Base-by-base conservation (phyloP, 306 rosid genomes). In the Hylodesmum podocarpum region DNA sequence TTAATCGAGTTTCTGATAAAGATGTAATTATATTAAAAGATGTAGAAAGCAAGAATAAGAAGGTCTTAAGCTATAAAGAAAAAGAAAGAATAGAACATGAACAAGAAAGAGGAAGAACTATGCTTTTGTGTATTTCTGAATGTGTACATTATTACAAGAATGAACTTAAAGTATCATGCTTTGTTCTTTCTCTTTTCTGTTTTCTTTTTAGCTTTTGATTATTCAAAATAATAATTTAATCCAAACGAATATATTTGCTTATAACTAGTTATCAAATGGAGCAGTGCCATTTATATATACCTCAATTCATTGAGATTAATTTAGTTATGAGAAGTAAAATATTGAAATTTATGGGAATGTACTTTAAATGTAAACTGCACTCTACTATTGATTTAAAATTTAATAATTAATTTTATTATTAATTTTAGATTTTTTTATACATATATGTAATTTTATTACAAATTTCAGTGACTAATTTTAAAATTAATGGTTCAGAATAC, bases 11-110 rank as follows among this genome's bases (percentile, higher is more conserved):
- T 49, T 49, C 27, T 57, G 16, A 40, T 49, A 81, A 61, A 18
- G 70, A 68, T 27, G 66, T 21, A 8, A 28, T 9, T 24, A 41
- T n/a, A 47, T 31, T 67, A 51, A 66, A 73, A 74, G 43, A 49
- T 73, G 63, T 44, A 39, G 40, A 67, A 72, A 83, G 70, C 57
- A 54, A 6, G 14, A 79, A 72, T 19, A 16, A 46, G 49, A 3
- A 51, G 33, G 36, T 16, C 34, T 50, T 13, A 29, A 51, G 75
- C 61, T 70, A 66, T 47, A 63, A 70, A 11, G 64, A 39, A 14
- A 69, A 53, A 51, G 49, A 22, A 40, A 39, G 66, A 58, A 58
- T 2, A 22, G 18, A 63, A 9, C 12, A 64, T n/a, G 39, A 50
- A 27, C 29, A 63, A 2, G 7, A 46, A 8, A 46, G 10, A 22